Evolutionary conservation across 148 eudicot species (phyloP).

Genomic region (Pharnaceum exiguum): DNA sequence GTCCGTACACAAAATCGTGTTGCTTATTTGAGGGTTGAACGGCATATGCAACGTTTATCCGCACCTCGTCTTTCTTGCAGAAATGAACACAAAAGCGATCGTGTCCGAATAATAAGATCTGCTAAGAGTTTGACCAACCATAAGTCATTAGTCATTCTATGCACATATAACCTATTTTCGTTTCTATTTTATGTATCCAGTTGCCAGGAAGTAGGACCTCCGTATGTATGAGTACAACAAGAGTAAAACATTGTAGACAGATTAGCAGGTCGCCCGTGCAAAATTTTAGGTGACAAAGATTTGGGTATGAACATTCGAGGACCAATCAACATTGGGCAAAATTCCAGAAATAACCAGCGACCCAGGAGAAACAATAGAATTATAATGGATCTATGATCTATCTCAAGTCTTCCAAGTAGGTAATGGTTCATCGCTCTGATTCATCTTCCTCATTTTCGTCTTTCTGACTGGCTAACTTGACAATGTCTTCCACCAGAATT

Average conservation of each 20-base stretch:
- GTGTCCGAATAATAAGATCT: too few species aligned
- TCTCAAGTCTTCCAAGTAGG: not conserved
- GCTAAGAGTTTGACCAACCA: too few species aligned
- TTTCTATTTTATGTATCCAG: not conserved
- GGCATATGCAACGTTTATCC: too few species aligned
- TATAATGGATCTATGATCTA: not conserved
- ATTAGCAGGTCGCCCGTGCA: conserved; percentile 4
- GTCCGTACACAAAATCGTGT: too few species aligned
- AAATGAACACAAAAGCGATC: too few species aligned
- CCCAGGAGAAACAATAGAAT: not conserved
- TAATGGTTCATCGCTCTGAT: conserved; percentile 29
- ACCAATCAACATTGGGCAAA: not conserved
- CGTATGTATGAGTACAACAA: conserved; percentile 12
- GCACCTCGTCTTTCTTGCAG: too few species aligned
- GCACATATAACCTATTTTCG: not conserved
- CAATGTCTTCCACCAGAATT: conserved; percentile 68
- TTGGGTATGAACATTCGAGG: not conserved
- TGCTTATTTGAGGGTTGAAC: too few species aligned
- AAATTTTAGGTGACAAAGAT: conserved; percentile 14
- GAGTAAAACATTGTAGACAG: not conserved
- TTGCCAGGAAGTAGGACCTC: not conserved
- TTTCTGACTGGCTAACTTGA: conserved; percentile 49
- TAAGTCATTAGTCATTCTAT: too few species aligned
- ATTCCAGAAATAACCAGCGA: not conserved
- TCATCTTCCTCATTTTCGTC: conserved; percentile 41